Evolutionary conservation across 176 grass and related monocot species (phyloP), one percentile per base, ranked within the genome.

Genomic region (Bonia amplexicaulis): DNA sequence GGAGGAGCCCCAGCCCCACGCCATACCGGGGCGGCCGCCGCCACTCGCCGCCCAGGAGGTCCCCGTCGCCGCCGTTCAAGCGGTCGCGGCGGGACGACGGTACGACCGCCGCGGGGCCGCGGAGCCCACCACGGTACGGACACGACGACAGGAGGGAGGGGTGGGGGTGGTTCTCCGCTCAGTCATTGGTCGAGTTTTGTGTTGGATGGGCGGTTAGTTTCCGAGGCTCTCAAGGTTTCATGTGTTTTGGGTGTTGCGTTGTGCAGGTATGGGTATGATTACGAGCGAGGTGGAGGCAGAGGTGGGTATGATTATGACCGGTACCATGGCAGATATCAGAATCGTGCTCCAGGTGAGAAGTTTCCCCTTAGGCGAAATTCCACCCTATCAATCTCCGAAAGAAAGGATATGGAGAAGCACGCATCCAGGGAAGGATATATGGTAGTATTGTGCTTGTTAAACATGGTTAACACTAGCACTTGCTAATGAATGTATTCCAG

Each of bases 71-170:
- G 63, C 91, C 91, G 1, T 92, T 90, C 57, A 99, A 99, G 84
- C 76, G 97, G 47, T 92, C 97, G 12, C 59, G 97, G 59, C 66
- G 92, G 87, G 96, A 98, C 40, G 93, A 92, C 33, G 88, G 19
- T 96, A 96, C 35, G 97, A 94, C 82, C 86, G 93, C 78, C 92
- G 97, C 19, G 89, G 96, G 91, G 92, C 25, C 90, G 94, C 54
- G 84, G 96, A 92, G 95, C 76, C 88, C 91, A 15, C 77, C 92
- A 37, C 91, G 92, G 20, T 88, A 92, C 75, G 88, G 88, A 16
- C 63, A 74, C 61, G 88, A 85, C 14, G 80, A 83, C 37, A 69
- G 80, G 79, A 85, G 85, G 79, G 86, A 66, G 77, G 74, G 5
- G 2, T 17, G 39, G 2, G n/a, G n/a, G n/a, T n/a, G n/a, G 31